Evolutionary conservation across 1,284 basidiomycete genomes (phyloP).

Genomic region (Leccinum huronense): DNA sequence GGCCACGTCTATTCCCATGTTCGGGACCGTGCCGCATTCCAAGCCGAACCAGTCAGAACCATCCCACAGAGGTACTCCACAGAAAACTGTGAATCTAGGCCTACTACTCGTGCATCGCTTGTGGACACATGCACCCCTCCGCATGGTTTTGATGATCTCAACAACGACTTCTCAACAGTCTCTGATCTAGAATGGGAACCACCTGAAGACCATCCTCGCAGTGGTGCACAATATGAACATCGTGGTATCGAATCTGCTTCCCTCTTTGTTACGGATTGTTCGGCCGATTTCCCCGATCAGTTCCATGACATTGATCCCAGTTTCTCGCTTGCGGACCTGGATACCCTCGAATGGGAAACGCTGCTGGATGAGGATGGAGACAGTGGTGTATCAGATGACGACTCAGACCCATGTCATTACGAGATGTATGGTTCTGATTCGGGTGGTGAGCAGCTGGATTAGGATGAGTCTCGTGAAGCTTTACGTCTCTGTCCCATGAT

Average conservation of each 20-base stretch:
- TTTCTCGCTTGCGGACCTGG: neutral
- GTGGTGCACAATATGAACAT: neutral
- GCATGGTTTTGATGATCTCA: neutral
- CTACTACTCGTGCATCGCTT: neutral
- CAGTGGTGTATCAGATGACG: neutral
- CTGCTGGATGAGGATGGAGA: neutral
- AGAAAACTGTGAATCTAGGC: neutral
- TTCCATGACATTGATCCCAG: neutral
- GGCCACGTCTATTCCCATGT: neutral
- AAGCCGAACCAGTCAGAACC: neutral
- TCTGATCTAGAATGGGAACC: neutral
- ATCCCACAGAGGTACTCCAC: neutral
- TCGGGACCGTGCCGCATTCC: neutral
- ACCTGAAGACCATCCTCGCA: neutral
- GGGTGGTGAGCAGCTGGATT: neutral
- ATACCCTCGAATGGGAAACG: neutral
- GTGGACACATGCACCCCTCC: neutral
- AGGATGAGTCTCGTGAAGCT: neutral
- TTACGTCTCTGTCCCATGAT: too few relatives aligned
- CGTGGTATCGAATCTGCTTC: neutral
- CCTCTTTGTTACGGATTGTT: neutral
- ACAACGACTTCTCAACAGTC: neutral
- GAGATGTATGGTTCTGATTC: slow-evolving; percentile 1
- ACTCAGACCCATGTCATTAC: neutral
- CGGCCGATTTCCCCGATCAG: neutral